A percentile compares a stretch with the other conserved stretches of the same genome.
These are phyloP conservation scores for Alternaria sp. DNA, from an alignment of 2,329 filamentous ascomycete genomes.

Conservation along the genomic window DNA sequence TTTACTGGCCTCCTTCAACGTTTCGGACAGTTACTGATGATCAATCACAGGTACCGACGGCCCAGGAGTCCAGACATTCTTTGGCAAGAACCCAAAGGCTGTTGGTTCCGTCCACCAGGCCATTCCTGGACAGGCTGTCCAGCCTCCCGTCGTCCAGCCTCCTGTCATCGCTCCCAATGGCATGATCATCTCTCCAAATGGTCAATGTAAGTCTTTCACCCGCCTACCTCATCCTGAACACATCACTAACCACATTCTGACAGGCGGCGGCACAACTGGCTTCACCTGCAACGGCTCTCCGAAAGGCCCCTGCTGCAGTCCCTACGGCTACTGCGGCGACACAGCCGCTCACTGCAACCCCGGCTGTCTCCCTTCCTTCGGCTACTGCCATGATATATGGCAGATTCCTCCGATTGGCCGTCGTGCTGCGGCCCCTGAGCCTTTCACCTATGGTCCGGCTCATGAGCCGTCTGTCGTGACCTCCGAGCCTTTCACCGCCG, in stretches of 20 bases:
- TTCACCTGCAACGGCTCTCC: slow-evolving; percentile 2
- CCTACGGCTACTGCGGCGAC: slow-evolving; percentile 10
- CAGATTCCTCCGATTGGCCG: background rate
- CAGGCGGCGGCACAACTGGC: background rate
- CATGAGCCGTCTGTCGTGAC: background rate
- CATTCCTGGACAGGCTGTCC: background rate
- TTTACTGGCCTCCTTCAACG: background rate
- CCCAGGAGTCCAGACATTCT: slow-evolving; percentile 11
- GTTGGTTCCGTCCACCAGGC: background rate
- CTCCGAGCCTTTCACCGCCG: background rate
- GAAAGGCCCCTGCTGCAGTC: slow-evolving; percentile 3
- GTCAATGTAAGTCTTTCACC: background rate
- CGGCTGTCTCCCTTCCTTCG: slow-evolving; percentile 20
- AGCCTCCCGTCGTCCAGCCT: background rate
- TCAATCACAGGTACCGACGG: slow-evolving; percentile 11
- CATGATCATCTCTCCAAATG: background rate
- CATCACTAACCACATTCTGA: background rate
- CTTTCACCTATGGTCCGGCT: background rate
- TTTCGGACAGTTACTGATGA: background rate
- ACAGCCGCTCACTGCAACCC: slow-evolving; percentile 24
- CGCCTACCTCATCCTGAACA: background rate
- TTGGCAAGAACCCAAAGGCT: background rate
- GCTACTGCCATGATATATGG: slow-evolving; percentile 2
- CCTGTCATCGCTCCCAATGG: background rate
- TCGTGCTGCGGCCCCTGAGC: background rate